Evolutionary conservation across 345 rosid genomes (phyloP).

Genomic region (Syzygium oleosum): DNA sequence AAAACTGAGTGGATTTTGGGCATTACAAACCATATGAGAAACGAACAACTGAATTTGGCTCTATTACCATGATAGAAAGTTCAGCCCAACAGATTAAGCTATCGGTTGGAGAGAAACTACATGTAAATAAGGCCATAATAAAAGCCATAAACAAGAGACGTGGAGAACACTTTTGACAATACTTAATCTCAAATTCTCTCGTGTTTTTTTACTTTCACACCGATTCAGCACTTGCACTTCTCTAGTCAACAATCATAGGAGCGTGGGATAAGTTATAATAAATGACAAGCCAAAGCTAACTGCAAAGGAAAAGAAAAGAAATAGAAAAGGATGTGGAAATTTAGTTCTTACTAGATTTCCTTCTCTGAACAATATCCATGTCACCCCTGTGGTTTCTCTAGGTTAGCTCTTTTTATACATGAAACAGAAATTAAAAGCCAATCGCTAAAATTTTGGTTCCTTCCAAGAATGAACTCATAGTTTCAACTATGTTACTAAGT

Average conservation of each 20-base stretch:
- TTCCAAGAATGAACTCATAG: neutral
- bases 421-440: neutral
- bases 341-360: neutral
- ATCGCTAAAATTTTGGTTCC: neutral
- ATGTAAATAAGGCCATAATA: neutral
- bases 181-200: neutral
- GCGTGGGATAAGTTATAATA: neutral
- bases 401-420: neutral
- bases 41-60: neutral
- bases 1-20: neutral
- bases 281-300: neutral
- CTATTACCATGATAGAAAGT: neutral
- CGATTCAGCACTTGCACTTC: neutral
- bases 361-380: neutral
- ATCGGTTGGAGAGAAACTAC: neutral
- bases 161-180: neutral
- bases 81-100: neutral
- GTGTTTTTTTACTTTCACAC: neutral
- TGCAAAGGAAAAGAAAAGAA: neutral
- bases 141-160: neutral
- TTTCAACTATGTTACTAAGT: neutral
- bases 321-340: neutral
- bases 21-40: neutral
- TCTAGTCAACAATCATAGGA: neutral
- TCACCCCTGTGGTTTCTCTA: neutral